Evolutionary conservation across 1,284 basidiomycete species (phyloP).

Genomic region (Boletus mariae): DNA sequence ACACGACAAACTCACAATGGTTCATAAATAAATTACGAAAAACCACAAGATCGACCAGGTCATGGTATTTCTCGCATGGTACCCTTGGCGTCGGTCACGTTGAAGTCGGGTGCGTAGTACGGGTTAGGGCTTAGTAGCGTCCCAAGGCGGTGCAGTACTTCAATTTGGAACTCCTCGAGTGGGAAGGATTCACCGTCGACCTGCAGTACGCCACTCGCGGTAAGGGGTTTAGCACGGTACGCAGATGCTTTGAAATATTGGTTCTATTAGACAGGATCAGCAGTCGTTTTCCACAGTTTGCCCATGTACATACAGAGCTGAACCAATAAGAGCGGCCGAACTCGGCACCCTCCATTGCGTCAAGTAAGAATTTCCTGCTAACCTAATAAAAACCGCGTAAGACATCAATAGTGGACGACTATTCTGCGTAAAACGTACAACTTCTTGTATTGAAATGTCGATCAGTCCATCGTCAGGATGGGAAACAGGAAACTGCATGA

Average conservation of each 20-base stretch:
- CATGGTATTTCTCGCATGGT: constrained; percentile 15
- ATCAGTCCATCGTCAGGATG: constrained; percentile 77
- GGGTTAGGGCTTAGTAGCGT: constrained; percentile 71
- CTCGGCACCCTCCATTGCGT: constrained; percentile 64
- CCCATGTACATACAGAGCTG: constrained; percentile 38
- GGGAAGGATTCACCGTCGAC: constrained; percentile 86
- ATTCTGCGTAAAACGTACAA: constrained; percentile 39
- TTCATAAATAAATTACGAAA: background rate
- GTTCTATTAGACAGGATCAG: constrained; percentile 43
- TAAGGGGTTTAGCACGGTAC: constrained; percentile 69
- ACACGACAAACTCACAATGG: background rate
- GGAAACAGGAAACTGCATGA: constrained; percentile 86
- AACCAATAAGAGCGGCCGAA: constrained; percentile 70
- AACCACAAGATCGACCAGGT: background rate
- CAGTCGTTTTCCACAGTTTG: background rate
- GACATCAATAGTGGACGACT: background rate
- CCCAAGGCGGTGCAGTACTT: constrained; percentile 71
- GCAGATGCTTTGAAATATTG: constrained; percentile 79
- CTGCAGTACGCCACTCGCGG: constrained; percentile 51
- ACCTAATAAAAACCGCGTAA: constrained; percentile 35
- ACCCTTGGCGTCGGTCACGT: constrained; percentile 23
- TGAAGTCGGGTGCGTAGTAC: constrained; percentile 57
- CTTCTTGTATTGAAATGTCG: constrained; percentile 71
- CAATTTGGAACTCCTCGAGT: constrained; percentile 80
- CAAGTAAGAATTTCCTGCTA: constrained; percentile 51